Conservation (phyloP, 495 filamentous ascomycete genomes). For the Tirmania nivea region DNA sequence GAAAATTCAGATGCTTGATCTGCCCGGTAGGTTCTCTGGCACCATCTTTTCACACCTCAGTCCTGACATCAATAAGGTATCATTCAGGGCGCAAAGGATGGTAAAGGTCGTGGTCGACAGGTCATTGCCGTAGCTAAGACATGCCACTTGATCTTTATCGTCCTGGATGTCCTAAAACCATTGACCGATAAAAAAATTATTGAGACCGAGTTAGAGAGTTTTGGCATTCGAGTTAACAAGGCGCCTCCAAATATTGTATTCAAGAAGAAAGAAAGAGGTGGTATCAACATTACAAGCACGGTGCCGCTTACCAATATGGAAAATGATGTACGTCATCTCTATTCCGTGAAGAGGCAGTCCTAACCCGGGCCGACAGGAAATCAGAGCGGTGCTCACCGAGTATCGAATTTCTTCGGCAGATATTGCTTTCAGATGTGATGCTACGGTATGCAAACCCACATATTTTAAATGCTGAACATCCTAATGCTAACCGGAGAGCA, state of each 20-base stretch:
- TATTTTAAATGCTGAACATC: too few relatives aligned
- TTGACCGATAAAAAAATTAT: conserved; percentile 92
- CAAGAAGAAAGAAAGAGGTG: conserved; percentile 98
- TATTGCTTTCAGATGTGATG: conserved; percentile 93
- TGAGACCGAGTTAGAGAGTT: conserved; percentile 89
- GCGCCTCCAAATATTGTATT: conserved; percentile 90
- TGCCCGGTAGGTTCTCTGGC: conserved; percentile 39
- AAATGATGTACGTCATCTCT: conserved; percentile 36
- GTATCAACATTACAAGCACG: conserved; percentile 81
- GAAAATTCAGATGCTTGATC: conserved; percentile 94
- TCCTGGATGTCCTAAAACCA: conserved; percentile 95
- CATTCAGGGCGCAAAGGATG: conserved; percentile 95
- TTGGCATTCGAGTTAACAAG: conserved; percentile 97
- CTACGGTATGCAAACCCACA: conserved; percentile 24
- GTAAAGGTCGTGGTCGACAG: conserved; percentile 91
- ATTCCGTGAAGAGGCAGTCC: conserved; percentile 1
- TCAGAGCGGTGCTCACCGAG: conserved; percentile 91
- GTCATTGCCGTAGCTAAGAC: conserved; percentile 98
- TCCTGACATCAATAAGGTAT: conserved; percentile 26
- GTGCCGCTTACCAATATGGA: conserved; percentile 81
- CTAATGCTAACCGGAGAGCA: neutral
- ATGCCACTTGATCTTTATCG: conserved; percentile 96
- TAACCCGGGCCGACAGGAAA: conserved; percentile 37
- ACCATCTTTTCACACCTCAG: too few relatives aligned
- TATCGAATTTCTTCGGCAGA: conserved; percentile 94